phyloP scores from a whole-genome alignment of 495 filamentous ascomycete species.

The Trichoderma erinaceum region DNA sequence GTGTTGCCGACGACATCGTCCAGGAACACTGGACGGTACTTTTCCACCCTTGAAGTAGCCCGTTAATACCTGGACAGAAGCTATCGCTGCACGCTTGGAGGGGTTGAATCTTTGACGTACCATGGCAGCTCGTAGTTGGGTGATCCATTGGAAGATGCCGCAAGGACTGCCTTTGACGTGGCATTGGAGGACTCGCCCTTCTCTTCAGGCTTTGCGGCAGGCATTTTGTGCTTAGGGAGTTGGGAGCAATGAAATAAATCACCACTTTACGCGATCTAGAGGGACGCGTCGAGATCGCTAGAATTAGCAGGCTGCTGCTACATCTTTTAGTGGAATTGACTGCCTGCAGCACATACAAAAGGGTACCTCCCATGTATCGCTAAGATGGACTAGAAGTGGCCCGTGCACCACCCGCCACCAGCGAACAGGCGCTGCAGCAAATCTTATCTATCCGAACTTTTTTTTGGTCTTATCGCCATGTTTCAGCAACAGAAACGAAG shows the following conservation, averaged over 20 bases:
- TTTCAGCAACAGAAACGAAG: neutral
- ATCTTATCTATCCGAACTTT: conserved; percentile 4
- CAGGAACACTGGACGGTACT: conserved; percentile 89
- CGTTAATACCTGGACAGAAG: conserved; percentile 11
- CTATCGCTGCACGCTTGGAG: conserved; percentile 10
- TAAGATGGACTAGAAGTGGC: neutral
- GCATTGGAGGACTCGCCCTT: conserved; percentile 71
- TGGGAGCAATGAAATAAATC: neutral
- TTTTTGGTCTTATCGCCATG: neutral
- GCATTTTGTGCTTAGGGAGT: conserved; percentile 28
- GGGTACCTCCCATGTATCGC: neutral
- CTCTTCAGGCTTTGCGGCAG: conserved; percentile 36
- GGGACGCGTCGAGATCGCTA: conserved; percentile 8
- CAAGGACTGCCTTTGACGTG: conserved; percentile 60
- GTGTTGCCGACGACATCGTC: conserved; percentile 97
- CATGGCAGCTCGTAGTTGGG: conserved; percentile 85
- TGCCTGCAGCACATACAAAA: neutral
- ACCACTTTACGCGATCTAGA: conserved; percentile 12
- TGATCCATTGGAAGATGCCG: conserved; percentile 54
- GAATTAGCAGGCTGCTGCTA: conserved; percentile 19
- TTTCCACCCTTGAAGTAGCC: conserved; percentile 73
- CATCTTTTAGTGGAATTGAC: neutral
- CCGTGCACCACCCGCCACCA: neutral
- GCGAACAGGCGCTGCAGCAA: neutral
- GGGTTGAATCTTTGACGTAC: conserved; percentile 40